A percentile compares a stretch with the other conserved stretches of the same genome.
Evolutionary conservation across 1,284 basidiomycete species (phyloP).

Genomic region (Jaminaea rosea): DNA sequence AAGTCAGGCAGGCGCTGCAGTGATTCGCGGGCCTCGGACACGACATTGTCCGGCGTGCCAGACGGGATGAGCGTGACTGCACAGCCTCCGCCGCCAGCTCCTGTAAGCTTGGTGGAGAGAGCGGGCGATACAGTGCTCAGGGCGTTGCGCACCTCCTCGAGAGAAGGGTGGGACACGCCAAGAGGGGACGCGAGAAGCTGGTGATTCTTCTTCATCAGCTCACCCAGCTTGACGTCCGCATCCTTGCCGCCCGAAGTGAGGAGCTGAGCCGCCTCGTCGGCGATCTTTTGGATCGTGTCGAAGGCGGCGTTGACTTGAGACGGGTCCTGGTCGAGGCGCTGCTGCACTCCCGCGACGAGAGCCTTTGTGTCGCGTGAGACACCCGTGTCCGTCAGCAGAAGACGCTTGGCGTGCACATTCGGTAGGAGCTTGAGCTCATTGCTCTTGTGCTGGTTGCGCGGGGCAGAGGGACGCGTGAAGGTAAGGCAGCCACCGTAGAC

Average conservation of each 20-base stretch:
- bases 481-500: constrained; percentile 87
- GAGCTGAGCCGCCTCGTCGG: constrained; percentile 25
- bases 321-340: constrained; percentile 61
- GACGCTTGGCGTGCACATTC: constrained; percentile 58
- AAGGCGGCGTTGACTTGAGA: constrained; percentile 22
- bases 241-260: constrained; percentile 14
- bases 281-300: constrained; percentile 22
- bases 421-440: constrained; percentile 65
- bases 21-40: too few species aligned
- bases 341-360: constrained; percentile 77
- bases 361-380: constrained; percentile 88
- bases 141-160: constrained; percentile 67
- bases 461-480: constrained; percentile 74
- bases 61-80: constrained; percentile 81
- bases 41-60: too few species aligned
- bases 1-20: too few species aligned
- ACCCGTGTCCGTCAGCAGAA: constrained; percentile 85
- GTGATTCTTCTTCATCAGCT: constrained; percentile 74
- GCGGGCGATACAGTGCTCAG: constrained; percentile 57
- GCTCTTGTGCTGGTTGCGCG: constrained; percentile 51
- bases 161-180: constrained; percentile 82
- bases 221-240: constrained; percentile 13
- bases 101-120: constrained; percentile 90
- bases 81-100: constrained; percentile 97
- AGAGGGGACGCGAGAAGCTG: constrained; percentile 69